Base-by-base conservation (phyloP, 331 rosid species). In the Pyracantha coccinea region DNA sequence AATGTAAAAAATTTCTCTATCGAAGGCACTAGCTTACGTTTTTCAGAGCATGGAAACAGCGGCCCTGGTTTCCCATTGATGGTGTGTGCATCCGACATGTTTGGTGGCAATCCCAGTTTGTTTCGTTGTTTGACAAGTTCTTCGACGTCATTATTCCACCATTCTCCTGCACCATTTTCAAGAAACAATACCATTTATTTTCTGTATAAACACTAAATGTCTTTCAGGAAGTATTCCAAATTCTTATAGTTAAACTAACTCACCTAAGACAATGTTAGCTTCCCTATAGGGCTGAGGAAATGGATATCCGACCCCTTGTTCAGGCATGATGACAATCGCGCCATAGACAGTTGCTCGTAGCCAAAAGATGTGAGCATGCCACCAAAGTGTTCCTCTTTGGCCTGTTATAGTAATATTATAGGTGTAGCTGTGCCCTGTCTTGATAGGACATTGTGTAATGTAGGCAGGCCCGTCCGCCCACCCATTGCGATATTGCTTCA, bases 341-440 rank as follows among this genome's bases (percentile, higher is more conserved):
- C 85, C 85, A 50, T 74, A 69, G 14, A 82, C 85, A 14, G 85
- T 82, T 33, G 83, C 85, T 29, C 85, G 55, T 4, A 82, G 82
- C 85, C 85, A 82, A 24, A 82, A 58, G 41, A 82, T 82, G 45
- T 82, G 85, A 5, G 85, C 85, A 70, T 82, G 85, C 85, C 85
- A 82, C 85, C 85, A 78, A 4, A 82, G 80, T 7, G 85, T 82
- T 55, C 85, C 85, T 64, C 82, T 53, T 78, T 82, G 85, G 8
- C 85, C 85, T 6, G 83, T 78, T 28, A 78, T 35, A 29, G 77
- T 78, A 20, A 69, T 74, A 20, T 68, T 75, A 52, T 82, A 78
- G 21, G 73, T 59, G 41, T 78, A 82, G 17, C 32, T 69, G 13
- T 78, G 71, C 23, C 85, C 85, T 20, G 80, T 74, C 52, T 24